Evolutionary conservation across 2,329 filamentous ascomycete species (phyloP), one percentile per base, ranked within the genome.

Genomic region (Nannizziopsis barbatae): DNA sequence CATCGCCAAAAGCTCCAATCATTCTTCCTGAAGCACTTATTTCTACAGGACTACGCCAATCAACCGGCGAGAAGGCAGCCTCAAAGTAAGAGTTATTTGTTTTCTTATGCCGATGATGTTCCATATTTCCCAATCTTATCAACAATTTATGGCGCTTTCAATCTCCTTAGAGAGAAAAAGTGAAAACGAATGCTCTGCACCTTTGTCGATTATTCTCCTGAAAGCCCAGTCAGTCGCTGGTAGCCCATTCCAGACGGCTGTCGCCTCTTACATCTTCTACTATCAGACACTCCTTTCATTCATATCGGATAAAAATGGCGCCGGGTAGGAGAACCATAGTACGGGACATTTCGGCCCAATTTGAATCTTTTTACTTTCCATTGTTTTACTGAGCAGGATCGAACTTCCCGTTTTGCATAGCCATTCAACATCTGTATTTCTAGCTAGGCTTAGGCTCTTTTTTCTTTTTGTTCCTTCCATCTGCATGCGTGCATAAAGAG

Each of bases 11-110:
- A 33, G 60, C 65, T 7, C 79, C 78, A 1, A 80, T 89, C 63
- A 82, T 84, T 60, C 66, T 90, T 12, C 86, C 86, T 0, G 76
- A 76, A 6, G 60, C 63, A 11, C 51, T 69, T 38, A 60, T 62
- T 53, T 55, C 58, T 5, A 45, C 53, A 8, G 49, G 47, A 10
- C 42, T 53, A 35, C 52, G 47, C 40, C 44, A 45, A 30, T 31
- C 49, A 18, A 17, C 35, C n/a, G 48, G 57, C 56, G 51, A 61
- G 51, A 46, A 52, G 63, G 49, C 61, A 53, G 40, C 57, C 57
- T 35, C 58, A 36, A 53, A 55, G 41, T 51, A 47, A 15, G 14
- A 5, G 12, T 17, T 15, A n/a, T 15, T 37, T 47, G 12, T 20
- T 32, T 18, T 10, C 38, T 17, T 32, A 8, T 40, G 32, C 15